A percentile compares a stretch with the other conserved stretches of the same genome.
Conservation (phyloP, 441 rosid species). For the Pelargonium myrrhifolium region DNA sequence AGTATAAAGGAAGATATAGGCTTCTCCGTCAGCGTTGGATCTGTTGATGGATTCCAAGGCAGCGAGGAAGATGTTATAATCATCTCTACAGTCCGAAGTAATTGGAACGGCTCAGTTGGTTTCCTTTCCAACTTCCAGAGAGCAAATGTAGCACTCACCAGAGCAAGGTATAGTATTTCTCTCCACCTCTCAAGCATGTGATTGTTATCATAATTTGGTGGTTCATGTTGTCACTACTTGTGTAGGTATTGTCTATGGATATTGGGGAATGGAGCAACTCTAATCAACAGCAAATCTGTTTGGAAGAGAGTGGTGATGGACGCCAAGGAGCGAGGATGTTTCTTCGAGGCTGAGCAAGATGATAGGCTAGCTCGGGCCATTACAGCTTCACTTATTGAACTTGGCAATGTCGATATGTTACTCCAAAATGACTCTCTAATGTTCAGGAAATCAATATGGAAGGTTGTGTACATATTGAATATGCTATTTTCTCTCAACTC, state of each 20-base stretch:
- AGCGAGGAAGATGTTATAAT: constrained; percentile 37
- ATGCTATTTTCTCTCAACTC: no score
- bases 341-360: constrained; percentile 36
- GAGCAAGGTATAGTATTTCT: constrained; percentile 26
- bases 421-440: constrained; percentile 17
- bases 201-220: neutral
- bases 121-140: constrained; percentile 20
- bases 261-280: constrained; percentile 27
- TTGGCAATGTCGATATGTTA: constrained; percentile 20
- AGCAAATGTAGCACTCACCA: constrained; percentile 30
- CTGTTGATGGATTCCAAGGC: constrained; percentile 37
- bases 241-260: constrained; percentile 36
- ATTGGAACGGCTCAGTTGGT: constrained; percentile 18
- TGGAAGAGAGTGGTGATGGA: constrained; percentile 25
- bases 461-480: constrained; percentile 21
- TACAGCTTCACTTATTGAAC: constrained; percentile 28
- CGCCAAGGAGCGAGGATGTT: constrained; percentile 34
- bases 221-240: neutral
- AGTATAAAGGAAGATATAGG: constrained; percentile 1
- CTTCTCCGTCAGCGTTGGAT: constrained; percentile 23
- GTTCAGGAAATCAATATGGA: constrained; percentile 29
- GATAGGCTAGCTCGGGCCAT: constrained; percentile 31
- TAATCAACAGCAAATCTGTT: constrained; percentile 20
- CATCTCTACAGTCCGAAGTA: constrained; percentile 29
- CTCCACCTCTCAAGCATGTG: neutral